Evolutionary conservation across 2,329 filamentous ascomycete species (phyloP).

Genomic region (Aspergillus aculeatinus): DNA sequence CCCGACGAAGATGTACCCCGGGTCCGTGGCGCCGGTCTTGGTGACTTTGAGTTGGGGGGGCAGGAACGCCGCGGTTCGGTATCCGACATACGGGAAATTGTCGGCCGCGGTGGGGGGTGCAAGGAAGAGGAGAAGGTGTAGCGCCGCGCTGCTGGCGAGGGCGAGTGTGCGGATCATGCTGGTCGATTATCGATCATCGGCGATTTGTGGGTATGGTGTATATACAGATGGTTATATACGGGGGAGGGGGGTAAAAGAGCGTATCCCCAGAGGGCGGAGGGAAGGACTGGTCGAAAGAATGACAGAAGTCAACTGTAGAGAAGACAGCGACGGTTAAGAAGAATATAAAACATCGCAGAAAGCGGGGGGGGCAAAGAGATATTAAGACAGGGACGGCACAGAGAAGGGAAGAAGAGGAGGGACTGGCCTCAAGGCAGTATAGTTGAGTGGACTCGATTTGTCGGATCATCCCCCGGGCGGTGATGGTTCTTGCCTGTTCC

Average conservation of each 20-base stretch:
- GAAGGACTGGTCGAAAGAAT: background rate
- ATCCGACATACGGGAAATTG: slow-evolving; percentile 19
- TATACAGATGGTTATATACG: background rate
- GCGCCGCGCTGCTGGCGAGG: slow-evolving; percentile 12
- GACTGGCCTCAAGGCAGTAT: background rate
- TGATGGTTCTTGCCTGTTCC: background rate
- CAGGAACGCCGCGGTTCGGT: slow-evolving; percentile 16
- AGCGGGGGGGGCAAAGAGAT: background rate
- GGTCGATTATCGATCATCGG: background rate
- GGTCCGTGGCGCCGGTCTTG: slow-evolving; percentile 30
- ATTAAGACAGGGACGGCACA: background rate
- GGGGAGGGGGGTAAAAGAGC: background rate
- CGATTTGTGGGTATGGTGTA: background rate
- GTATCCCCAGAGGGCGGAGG: background rate
- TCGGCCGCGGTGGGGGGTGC: slow-evolving; percentile 18
- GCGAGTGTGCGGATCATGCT: slow-evolving; percentile 15
- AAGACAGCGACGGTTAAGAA: background rate
- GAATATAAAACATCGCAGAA: background rate
- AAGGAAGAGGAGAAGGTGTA: slow-evolving; percentile 22
- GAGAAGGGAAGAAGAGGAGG: too few species aligned
- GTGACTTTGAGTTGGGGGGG: slow-evolving; percentile 34
- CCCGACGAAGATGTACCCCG: slow-evolving; percentile 37
- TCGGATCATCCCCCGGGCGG: background rate
- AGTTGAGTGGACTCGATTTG: background rate
- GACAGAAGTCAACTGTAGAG: background rate